phyloP scores from a whole-genome alignment of 1,284 basidiomycete genomes.

The Porogramme epimiltina region DNA sequence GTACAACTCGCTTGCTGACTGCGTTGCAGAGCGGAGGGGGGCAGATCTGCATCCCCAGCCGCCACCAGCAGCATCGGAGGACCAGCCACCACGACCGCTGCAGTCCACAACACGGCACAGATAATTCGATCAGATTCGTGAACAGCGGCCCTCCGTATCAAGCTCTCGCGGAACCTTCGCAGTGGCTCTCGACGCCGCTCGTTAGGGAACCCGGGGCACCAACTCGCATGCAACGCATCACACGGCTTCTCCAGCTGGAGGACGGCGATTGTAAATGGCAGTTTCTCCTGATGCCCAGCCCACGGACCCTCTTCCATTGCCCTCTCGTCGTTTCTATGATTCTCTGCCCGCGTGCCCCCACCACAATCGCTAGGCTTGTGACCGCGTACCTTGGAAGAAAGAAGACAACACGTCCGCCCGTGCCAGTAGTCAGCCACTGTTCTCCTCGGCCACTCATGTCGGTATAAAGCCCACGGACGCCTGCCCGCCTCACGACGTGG shows the following conservation, averaged over 20 bases:
- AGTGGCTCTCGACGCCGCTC: no score
- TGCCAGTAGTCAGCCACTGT: background rate
- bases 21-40: no score
- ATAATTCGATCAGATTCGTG: no score
- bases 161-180: no score
- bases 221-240: background rate
- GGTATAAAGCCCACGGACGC: background rate
- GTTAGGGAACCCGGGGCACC: no score
- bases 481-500: background rate
- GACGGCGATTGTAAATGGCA: background rate
- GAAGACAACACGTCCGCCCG: no score
- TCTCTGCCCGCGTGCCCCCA: conserved; percentile 3
- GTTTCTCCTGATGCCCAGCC: conserved; percentile 8
- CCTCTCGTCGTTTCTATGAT: background rate
- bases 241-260: conserved; percentile 2
- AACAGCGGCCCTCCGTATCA: no score
- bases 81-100: no score
- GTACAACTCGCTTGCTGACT: no score
- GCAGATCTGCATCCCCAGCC: no score
- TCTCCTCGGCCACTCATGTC: background rate
- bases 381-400: conserved; percentile 6
- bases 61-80: no score
- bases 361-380: conserved; percentile 3
- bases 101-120: no score
- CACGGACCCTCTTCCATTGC: conserved; percentile 2